Percentiles rank a stretch among this genome's conserved stretches.
Evolutionary conservation across 306 rosid species (phyloP).

Genomic region (Sophora flavescens): DNA sequence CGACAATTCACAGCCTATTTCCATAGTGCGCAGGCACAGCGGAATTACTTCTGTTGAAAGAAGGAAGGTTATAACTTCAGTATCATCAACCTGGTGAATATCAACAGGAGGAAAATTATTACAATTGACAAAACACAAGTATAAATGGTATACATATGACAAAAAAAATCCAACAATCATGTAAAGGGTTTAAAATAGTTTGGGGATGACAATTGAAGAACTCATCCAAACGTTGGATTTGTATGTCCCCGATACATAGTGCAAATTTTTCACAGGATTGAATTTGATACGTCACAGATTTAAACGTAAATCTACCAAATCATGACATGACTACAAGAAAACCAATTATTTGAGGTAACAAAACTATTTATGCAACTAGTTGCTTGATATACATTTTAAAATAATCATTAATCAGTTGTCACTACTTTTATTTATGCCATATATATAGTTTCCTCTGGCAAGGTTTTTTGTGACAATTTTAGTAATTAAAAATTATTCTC

Average conservation of each 20-base stretch:
- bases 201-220: neutral
- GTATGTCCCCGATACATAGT: neutral
- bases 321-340: neutral
- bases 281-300: neutral
- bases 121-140: conserved; percentile 3
- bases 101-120: conserved; percentile 19
- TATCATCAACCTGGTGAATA: conserved; percentile 71
- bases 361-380: neutral
- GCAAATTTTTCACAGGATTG: conserved; percentile 4
- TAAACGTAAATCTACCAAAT: neutral
- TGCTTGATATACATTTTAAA: neutral
- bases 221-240: conserved; percentile 24
- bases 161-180: neutral
- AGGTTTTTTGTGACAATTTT: neutral
- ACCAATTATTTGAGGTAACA: neutral
- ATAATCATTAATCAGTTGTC: conserved; percentile 16
- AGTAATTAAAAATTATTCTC: conserved; percentile 4
- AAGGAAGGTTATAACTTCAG: conserved; percentile 78
- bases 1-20: conserved; percentile 83
- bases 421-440: neutral
- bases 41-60: conserved; percentile 84
- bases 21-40: conserved; percentile 84
- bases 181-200: neutral
- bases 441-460: neutral
- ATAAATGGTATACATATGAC: neutral